phyloP scores from a whole-genome alignment of 2,329 filamentous ascomycete genomes.

The Ophiognomonia clavigignenti-juglandacearum region DNA sequence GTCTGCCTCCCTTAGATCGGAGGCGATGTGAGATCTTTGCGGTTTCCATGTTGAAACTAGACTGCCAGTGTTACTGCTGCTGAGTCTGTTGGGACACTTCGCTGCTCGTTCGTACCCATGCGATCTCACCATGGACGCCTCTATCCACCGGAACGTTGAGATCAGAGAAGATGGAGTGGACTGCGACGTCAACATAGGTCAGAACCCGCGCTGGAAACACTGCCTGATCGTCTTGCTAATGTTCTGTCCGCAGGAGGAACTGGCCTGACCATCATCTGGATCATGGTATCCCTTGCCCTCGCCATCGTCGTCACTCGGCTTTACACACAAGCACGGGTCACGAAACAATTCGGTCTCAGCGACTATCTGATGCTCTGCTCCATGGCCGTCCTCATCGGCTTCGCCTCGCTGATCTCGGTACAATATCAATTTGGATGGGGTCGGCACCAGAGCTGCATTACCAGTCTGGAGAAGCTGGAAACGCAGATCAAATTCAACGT shows the following conservation, averaged over 20 bases:
- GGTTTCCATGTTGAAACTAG: too few relatives aligned
- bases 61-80: too few relatives aligned
- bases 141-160: too few relatives aligned
- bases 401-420: conserved; percentile 3
- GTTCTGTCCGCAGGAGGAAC: conserved; percentile 2
- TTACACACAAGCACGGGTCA: conserved; percentile 5
- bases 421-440: conserved; percentile 10
- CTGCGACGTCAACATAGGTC: conserved; percentile 4
- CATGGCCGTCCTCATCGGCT: not conserved
- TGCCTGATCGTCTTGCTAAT: not conserved
- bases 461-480: not conserved
- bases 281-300: conserved; percentile 2
- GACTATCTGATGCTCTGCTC: conserved; percentile 10
- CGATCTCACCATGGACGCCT: too few relatives aligned
- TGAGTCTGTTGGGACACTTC: too few relatives aligned
- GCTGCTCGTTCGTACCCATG: too few relatives aligned
- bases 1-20: too few relatives aligned
- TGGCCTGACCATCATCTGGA: conserved; percentile 5
- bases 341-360: conserved; percentile 9
- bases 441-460: conserved; percentile 5
- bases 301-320: not conserved
- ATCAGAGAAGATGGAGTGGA: not conserved
- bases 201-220: not conserved
- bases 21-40: too few relatives aligned
- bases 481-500: conserved; percentile 10